Conservation (phyloP, 139 green algal species). For the Picochlorum sp. region DNA sequence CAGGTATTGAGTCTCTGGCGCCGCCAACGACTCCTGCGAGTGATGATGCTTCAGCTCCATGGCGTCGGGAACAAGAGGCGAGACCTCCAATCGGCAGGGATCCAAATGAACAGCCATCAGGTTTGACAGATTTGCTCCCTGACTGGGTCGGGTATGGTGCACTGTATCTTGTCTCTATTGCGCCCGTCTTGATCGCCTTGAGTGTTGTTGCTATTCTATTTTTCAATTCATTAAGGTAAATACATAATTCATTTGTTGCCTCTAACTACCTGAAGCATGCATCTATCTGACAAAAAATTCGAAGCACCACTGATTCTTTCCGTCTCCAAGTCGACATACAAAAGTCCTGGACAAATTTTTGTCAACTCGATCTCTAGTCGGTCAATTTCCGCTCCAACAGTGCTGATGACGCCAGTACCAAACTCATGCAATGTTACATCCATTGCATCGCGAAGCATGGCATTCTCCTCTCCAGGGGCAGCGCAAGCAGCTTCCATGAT, state of each 20-base stretch:
- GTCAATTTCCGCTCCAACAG: constrained; percentile 83
- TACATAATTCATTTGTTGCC: neutral
- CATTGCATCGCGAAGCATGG: constrained; percentile 16
- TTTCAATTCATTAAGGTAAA: constrained; percentile 69
- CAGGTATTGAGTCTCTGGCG: constrained; percentile 6
- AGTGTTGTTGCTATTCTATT: constrained; percentile 66
- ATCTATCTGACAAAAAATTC: neutral
- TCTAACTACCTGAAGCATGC: neutral
- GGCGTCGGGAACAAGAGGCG: constrained; percentile 10
- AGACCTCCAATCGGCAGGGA: constrained; percentile 41
- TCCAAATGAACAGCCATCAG: constrained; percentile 56
- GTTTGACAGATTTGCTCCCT: constrained; percentile 58
- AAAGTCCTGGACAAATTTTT: constrained; percentile 49
- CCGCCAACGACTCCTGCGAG: constrained; percentile 12
- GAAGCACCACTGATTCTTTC: constrained; percentile 28
- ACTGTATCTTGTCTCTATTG: constrained; percentile 66
- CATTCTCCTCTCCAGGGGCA: constrained; percentile 10
- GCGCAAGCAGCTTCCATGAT: constrained; percentile 14
- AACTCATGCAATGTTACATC: constrained; percentile 48
- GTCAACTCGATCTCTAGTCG: constrained; percentile 74
- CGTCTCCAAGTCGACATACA: constrained; percentile 74
- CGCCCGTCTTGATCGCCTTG: constrained; percentile 72
- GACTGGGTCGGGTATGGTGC: constrained; percentile 75
- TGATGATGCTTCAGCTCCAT: constrained; percentile 21
- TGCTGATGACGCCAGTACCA: constrained; percentile 60